phyloP scores from a whole-genome alignment of 2,329 filamentous ascomycete species.

The Fusarium sp. region DNA sequence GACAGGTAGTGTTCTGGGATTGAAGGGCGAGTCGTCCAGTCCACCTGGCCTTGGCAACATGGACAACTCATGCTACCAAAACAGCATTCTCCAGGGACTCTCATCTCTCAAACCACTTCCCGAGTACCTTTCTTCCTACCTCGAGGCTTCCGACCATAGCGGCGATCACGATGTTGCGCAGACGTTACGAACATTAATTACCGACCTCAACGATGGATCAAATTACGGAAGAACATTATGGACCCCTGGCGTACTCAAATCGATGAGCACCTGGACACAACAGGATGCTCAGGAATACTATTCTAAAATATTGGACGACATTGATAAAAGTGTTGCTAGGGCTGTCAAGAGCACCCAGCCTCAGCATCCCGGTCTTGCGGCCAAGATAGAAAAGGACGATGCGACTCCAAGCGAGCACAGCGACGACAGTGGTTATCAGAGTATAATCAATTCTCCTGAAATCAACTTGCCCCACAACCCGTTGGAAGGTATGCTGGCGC shows the following conservation, averaged over 20 bases:
- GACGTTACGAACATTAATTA: conserved; percentile 72
- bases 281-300: conserved; percentile 99
- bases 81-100: conserved; percentile 89
- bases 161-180: conserved; percentile 54
- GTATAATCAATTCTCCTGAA: conserved; percentile 52
- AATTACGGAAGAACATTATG: conserved; percentile 83
- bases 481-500: conserved; percentile 86
- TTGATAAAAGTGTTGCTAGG: conserved; percentile 79
- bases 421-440: conserved; percentile 69
- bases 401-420: conserved; percentile 60
- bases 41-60: conserved; percentile 85
- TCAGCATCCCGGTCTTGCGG: conserved; percentile 54
- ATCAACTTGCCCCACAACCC: conserved; percentile 71
- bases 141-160: conserved; percentile 45
- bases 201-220: conserved; percentile 73
- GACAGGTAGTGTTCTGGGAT: conserved; percentile 56
- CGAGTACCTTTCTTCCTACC: conserved; percentile 68
- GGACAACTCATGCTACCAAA: conserved; percentile 98
- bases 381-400: conserved; percentile 55
- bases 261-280: conserved; percentile 94
- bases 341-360: conserved; percentile 50
- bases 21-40: conserved; percentile 55
- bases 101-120: conserved; percentile 79
- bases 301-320: conserved; percentile 85
- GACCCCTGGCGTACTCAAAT: conserved; percentile 85